Evolutionary conservation across 805 yeast species (phyloP).

Genomic region (Jamesozyma gamospora): DNA sequence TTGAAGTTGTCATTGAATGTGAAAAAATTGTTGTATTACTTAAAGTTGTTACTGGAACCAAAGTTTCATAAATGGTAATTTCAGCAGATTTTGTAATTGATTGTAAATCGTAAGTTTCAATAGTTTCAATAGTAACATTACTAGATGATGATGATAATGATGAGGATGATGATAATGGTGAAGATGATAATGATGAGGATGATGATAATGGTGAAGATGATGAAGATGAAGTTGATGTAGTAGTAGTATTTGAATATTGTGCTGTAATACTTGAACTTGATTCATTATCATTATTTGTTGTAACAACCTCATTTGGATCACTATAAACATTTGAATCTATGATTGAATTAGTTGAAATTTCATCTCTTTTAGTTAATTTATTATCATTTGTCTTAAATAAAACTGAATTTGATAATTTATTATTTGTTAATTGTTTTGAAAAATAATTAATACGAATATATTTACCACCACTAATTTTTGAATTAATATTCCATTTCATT

Average conservation of each 20-base stretch:
- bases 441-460: slow-evolving; percentile 20
- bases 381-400: neutral
- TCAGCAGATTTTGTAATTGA: slow-evolving; percentile 18
- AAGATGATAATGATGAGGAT: no score
- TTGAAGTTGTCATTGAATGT: neutral
- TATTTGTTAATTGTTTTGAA: slow-evolving; percentile 8
- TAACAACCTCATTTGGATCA: neutral
- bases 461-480: slow-evolving; percentile 24
- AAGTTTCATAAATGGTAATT: slow-evolving; percentile 20
- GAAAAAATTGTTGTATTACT: neutral
- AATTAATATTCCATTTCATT: slow-evolving; percentile 12
- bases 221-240: neutral
- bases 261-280: neutral
- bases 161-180: no score
- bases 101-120: slow-evolving; percentile 8
- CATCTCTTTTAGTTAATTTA: neutral
- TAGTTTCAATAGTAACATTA: neutral
- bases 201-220: no score
- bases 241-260: neutral
- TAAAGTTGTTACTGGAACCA: slow-evolving; percentile 11
- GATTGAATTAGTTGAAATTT: neutral
- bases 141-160: no score
- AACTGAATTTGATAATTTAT: neutral
- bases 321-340: slow-evolving; percentile 1
- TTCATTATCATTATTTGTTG: neutral